phyloP scores from a whole-genome alignment of 148 eudicot species.

The Polygonum maritimum region DNA sequence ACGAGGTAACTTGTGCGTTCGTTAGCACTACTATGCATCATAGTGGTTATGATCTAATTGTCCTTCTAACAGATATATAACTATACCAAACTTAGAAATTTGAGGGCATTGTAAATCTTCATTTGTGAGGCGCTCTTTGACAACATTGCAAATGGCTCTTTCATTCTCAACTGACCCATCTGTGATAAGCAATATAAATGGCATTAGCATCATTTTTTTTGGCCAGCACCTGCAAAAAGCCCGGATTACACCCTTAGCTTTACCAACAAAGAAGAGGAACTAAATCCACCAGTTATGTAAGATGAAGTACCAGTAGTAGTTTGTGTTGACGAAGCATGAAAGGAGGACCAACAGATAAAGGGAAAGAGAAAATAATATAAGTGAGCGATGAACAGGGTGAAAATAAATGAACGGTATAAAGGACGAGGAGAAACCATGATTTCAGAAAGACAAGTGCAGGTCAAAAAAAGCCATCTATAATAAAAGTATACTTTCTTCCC shows the following conservation, averaged over 20 bases:
- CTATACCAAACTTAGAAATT: constrained; percentile 81
- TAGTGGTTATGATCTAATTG: not conserved
- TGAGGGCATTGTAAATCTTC: constrained; percentile 39
- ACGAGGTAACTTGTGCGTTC: not conserved
- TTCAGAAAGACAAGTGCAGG: too few relatives aligned
- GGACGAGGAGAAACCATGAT: too few relatives aligned
- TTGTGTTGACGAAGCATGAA: too few relatives aligned
- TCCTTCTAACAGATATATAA: constrained; percentile 18
- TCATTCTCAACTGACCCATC: constrained; percentile 93
- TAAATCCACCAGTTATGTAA: not conserved
- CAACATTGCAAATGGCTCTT: constrained; percentile 59
- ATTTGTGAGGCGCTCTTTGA: constrained; percentile 29
- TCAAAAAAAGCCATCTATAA: too few relatives aligned
- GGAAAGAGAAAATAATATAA: too few relatives aligned
- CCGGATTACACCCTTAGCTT: too few relatives aligned
- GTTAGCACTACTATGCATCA: not conserved
- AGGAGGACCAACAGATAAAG: too few relatives aligned
- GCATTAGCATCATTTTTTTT: constrained; percentile 35
- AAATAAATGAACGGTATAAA: too few relatives aligned
- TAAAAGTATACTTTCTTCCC: too few relatives aligned
- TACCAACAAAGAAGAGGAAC: not conserved
- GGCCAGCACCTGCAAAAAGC: constrained; percentile 54
- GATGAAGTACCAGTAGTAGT: constrained; percentile 49
- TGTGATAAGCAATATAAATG: constrained; percentile 64
- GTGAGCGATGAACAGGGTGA: too few relatives aligned